phyloP scores from a whole-genome alignment of 441 rosid species.

The Croton setiger region DNA sequence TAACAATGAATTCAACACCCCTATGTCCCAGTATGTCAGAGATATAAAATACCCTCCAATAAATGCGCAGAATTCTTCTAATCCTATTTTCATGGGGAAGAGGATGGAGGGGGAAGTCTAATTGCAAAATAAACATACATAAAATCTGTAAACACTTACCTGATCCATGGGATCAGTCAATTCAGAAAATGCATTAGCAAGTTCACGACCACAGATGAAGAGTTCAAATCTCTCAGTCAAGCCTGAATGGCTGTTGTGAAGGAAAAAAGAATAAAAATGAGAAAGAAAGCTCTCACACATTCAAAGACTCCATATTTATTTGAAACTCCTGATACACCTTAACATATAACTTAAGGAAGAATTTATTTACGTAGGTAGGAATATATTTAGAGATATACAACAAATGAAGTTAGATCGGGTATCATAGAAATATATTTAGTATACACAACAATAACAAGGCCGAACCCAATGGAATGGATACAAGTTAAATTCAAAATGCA shows the following conservation, averaged over 20 bases:
- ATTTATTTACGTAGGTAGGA: not conserved
- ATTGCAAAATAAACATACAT: not conserved
- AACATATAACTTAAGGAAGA: not conserved
- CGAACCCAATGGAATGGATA: not conserved
- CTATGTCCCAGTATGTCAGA: not conserved
- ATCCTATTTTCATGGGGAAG: not conserved
- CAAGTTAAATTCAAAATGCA: not conserved
- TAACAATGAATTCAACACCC: not conserved
- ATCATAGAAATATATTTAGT: not conserved
- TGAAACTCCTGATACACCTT: not conserved
- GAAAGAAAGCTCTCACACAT: not conserved
- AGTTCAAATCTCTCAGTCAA: conserved; percentile 96
- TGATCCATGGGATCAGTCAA: conserved; percentile 93
- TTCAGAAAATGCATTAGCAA: conserved; percentile 97
- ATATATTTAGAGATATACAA: not conserved
- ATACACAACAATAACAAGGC: not conserved
- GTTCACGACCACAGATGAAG: conserved; percentile 90
- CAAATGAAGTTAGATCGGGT: not conserved
- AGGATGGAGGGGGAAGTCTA: not conserved
- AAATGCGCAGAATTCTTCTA: not conserved
- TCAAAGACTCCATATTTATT: not conserved
- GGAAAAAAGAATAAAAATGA: conserved; percentile 7
- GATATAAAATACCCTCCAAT: not conserved
- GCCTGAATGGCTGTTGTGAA: conserved; percentile 43
- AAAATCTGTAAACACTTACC: conserved; percentile 34